Evolutionary conservation across 1,284 basidiomycete species (phyloP).

Genomic region (Taiwanofungus camphoratus): DNA sequence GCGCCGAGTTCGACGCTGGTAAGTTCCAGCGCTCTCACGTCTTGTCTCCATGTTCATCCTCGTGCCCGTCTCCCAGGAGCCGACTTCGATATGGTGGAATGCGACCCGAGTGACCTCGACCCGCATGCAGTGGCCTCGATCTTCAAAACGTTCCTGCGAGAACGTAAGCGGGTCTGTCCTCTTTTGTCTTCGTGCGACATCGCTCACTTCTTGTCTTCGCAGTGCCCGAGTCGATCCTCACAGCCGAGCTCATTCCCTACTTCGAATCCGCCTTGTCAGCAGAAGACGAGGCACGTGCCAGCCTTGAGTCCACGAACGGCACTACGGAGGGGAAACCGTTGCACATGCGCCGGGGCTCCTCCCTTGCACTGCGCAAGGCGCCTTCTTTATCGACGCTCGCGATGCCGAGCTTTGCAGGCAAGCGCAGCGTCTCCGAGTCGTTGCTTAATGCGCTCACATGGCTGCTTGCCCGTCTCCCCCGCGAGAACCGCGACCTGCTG

Average conservation of each 20-base stretch:
- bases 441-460: slow-evolving; percentile 48
- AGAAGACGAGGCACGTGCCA: slow-evolving; percentile 36
- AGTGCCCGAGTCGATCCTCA: slow-evolving; percentile 84
- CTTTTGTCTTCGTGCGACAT: slow-evolving; percentile 5
- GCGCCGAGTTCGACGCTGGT: slow-evolving; percentile 82
- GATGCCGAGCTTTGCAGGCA: slow-evolving; percentile 55
- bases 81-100: slow-evolving; percentile 75
- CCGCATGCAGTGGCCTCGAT: slow-evolving; percentile 88
- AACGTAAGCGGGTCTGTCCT: slow-evolving; percentile 45
- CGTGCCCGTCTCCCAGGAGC: slow-evolving; percentile 47
- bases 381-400: slow-evolving; percentile 73
- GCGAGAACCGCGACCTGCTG: slow-evolving; percentile 68
- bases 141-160: slow-evolving; percentile 77
- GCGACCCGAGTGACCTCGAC: slow-evolving; percentile 78
- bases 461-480: slow-evolving; percentile 60
- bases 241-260: slow-evolving; percentile 56
- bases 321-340: slow-evolving; percentile 16
- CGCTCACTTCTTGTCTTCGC: slow-evolving; percentile 9
- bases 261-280: slow-evolving; percentile 72
- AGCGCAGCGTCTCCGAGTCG: slow-evolving; percentile 51
- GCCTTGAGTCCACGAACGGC: slow-evolving; percentile 21
- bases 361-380: slow-evolving; percentile 60
- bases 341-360: too few relatives aligned
- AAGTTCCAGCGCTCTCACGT: slow-evolving; percentile 19
- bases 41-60: slow-evolving; percentile 1